phyloP scores from a whole-genome alignment of 306 rosid genomes.

The Vachellia collinsii region DNA sequence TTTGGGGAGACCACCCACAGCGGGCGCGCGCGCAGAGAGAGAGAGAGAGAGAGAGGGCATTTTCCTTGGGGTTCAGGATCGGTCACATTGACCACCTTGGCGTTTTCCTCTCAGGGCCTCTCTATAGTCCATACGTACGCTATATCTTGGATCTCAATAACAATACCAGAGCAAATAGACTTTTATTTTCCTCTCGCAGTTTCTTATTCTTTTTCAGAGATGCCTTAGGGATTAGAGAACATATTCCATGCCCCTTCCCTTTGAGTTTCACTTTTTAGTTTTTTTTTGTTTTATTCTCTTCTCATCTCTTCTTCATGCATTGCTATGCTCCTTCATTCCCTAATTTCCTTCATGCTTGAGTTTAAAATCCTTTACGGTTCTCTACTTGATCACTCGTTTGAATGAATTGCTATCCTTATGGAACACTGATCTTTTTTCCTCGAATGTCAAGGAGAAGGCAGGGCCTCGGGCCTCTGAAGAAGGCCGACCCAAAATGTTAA shows the following conservation, averaged over 20 bases:
- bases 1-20: not conserved
- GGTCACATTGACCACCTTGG: not conserved
- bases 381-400: no score
- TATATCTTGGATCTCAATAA: not conserved
- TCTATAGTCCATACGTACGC: not conserved
- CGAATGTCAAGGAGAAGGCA: not conserved
- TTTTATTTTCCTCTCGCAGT: slow-evolving; percentile 31
- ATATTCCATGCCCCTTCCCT: slow-evolving; percentile 13
- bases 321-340: not conserved
- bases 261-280: not conserved
- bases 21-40: no score
- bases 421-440: not conserved
- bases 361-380: not conserved
- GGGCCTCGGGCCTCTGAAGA: not conserved
- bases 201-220: slow-evolving; percentile 34
- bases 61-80: not conserved
- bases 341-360: not conserved
- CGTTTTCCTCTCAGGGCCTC: not conserved
- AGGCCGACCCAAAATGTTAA: not conserved
- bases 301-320: not conserved
- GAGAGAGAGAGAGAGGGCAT: no score
- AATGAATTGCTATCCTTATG: no score
- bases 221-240: slow-evolving; percentile 44
- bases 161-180: not conserved
- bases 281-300: not conserved